Conservation (phyloP, 2,329 filamentous ascomycete genomes). For the Tolypocladium tundrense region DNA sequence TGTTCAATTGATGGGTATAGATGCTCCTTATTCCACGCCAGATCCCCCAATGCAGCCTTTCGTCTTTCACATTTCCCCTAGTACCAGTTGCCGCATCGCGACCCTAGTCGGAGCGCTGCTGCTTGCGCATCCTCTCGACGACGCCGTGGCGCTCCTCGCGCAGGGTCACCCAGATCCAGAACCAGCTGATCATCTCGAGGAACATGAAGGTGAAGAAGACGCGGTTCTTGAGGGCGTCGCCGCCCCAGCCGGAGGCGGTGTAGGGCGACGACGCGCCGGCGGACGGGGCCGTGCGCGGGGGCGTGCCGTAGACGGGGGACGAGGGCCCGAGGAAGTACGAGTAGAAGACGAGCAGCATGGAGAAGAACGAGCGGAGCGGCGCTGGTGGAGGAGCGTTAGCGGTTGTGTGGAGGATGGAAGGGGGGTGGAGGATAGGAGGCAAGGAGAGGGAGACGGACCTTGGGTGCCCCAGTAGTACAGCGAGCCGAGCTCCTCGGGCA, state of each 20-base stretch:
- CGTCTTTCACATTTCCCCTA: too few relatives aligned
- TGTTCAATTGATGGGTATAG: background rate
- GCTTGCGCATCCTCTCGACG: constrained; percentile 22
- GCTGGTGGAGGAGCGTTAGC: constrained; percentile 24
- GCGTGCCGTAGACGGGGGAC: constrained; percentile 34
- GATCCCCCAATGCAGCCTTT: background rate
- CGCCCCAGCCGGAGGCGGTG: constrained; percentile 34
- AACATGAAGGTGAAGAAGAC: constrained; percentile 79
- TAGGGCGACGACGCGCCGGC: constrained; percentile 24
- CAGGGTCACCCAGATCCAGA: constrained; percentile 70
- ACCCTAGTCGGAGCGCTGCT: background rate
- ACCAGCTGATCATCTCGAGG: constrained; percentile 74
- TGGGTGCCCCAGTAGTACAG: constrained; percentile 57
- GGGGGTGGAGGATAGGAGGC: background rate
- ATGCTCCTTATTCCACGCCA: background rate
- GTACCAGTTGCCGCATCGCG: background rate
- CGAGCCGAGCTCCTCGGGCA: constrained; percentile 55
- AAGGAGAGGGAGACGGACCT: constrained; percentile 40
- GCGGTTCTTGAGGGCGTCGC: constrained; percentile 69
- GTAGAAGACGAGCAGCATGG: constrained; percentile 53
- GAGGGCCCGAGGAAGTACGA: constrained; percentile 49
- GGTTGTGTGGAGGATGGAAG: background rate
- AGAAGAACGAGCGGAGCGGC: constrained; percentile 54
- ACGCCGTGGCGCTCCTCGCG: constrained; percentile 50
- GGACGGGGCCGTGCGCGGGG: constrained; percentile 8